phyloP scores from a whole-genome alignment of 495 filamentous ascomycete genomes.

The Podospora fimiseda region DNA sequence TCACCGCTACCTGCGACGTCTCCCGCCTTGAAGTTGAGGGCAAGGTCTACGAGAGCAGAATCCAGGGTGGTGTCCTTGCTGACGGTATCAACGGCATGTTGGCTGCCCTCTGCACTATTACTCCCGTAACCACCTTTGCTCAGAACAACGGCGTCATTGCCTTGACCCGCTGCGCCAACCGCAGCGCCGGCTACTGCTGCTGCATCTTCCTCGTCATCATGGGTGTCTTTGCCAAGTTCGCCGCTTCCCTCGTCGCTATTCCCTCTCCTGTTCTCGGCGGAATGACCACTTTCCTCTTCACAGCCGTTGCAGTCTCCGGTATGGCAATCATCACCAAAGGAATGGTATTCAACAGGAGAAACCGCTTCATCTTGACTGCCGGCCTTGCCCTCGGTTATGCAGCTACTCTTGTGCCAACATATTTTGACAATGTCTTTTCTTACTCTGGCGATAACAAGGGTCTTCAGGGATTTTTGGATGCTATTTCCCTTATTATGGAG shows the following conservation, averaged over 20 bases:
- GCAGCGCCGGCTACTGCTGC: constrained; percentile 70
- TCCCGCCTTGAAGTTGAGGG: constrained; percentile 79
- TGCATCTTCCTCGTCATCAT: constrained; percentile 79
- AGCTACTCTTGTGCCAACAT: constrained; percentile 74
- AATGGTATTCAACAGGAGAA: constrained; percentile 74
- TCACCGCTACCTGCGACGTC: constrained; percentile 72
- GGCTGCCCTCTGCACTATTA: constrained; percentile 77
- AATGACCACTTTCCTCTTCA: constrained; percentile 91
- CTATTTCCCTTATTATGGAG: constrained; percentile 73
- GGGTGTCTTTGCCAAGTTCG: constrained; percentile 89
- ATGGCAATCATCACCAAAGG: constrained; percentile 72
- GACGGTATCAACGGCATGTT: constrained; percentile 80
- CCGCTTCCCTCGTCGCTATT: constrained; percentile 79
- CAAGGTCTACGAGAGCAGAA: constrained; percentile 73
- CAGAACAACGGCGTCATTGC: constrained; percentile 94
- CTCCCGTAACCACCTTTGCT: constrained; percentile 68
- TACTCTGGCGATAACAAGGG: constrained; percentile 60
- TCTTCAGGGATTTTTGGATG: constrained; percentile 73
- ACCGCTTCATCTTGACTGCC: constrained; percentile 81
- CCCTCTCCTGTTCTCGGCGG: constrained; percentile 76
- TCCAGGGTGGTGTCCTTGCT: constrained; percentile 82
- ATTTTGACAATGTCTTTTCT: constrained; percentile 73
- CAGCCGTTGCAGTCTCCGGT: constrained; percentile 76
- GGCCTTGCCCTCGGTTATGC: constrained; percentile 70
- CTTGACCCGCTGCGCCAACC: constrained; percentile 81